Evolutionary conservation across 495 filamentous ascomycete species (phyloP).

Genomic region (Aspergillus campestris): DNA sequence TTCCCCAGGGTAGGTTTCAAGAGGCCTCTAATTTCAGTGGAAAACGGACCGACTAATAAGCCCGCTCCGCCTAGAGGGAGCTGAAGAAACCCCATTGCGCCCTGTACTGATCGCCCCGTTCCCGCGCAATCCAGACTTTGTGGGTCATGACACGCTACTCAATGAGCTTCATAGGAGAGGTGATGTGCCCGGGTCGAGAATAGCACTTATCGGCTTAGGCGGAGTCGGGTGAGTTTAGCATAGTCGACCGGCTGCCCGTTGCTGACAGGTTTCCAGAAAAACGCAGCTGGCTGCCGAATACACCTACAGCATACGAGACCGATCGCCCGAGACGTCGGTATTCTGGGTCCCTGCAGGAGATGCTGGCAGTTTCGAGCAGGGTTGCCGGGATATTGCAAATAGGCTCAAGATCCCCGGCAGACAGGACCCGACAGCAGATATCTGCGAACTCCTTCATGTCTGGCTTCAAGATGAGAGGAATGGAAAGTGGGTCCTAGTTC

Average conservation of each 20-base stretch:
- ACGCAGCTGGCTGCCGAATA: conserved; percentile 34
- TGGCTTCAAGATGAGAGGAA: conserved; percentile 30
- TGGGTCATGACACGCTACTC: conserved; percentile 18
- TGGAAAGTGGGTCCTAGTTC: no score
- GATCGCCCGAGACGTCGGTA: conserved; percentile 38
- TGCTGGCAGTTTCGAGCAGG: conserved; percentile 28
- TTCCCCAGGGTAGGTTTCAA: no score
- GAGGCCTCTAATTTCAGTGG: no score
- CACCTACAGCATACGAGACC: conserved; percentile 23
- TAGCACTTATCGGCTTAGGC: conserved; percentile 22
- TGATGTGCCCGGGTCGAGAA: conserved; percentile 13
- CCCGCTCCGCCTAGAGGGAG: no score
- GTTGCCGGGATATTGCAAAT: conserved; percentile 32
- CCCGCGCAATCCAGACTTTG: conserved; percentile 24
- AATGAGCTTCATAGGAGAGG: conserved; percentile 17
- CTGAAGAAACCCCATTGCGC: conserved; percentile 10
- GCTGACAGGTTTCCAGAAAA: conserved; percentile 20
- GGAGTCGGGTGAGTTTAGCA: conserved; percentile 18
- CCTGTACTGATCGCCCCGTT: conserved; percentile 23
- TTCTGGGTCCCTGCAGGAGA: conserved; percentile 44
- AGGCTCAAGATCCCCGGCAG: conserved; percentile 23
- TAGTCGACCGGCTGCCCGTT: neutral
- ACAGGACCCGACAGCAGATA: conserved; percentile 29
- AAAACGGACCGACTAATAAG: no score
- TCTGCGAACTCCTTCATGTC: conserved; percentile 29